A percentile compares a stretch with the other conserved stretches of the same genome.
Evolutionary conservation across 2,329 filamentous ascomycete genomes (phyloP).

Genomic region (Venturia nashicola): DNA sequence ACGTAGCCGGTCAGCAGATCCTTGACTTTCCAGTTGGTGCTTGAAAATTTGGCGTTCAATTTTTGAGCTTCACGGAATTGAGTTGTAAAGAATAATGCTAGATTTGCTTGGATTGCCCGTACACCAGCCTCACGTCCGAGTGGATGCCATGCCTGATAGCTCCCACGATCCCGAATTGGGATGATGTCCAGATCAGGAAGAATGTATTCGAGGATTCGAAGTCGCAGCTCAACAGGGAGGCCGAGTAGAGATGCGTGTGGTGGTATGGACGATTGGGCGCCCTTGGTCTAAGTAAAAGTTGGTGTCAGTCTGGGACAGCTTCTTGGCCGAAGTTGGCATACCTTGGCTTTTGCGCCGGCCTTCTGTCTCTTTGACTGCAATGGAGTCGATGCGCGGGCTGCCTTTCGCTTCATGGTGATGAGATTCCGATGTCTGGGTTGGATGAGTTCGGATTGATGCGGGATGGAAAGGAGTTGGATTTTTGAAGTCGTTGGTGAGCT

Average conservation of each 20-base stretch:
- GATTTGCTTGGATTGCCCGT: neutral
- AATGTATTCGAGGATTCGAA: conserved; percentile 5
- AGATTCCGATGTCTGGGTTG: neutral
- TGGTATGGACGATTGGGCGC: neutral
- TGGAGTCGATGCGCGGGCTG: neutral
- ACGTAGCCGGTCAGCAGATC: neutral
- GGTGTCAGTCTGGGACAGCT: neutral
- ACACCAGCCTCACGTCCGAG: neutral
- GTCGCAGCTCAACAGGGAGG: conserved; percentile 2
- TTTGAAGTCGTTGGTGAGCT: neutral
- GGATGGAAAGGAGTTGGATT: neutral
- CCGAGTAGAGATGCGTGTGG: conserved; percentile 1
- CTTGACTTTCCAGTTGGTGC: neutral
- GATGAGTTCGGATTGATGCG: too few relatives aligned
- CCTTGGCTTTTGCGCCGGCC: neutral
- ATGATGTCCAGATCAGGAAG: conserved; percentile 1
- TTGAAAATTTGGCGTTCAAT: neutral
- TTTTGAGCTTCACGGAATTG: neutral
- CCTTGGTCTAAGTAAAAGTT: neutral
- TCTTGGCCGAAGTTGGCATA: neutral
- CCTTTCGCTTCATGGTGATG: neutral
- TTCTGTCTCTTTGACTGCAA: neutral
- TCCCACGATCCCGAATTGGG: neutral
- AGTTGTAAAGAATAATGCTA: neutral
- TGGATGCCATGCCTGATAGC: neutral